Conservation (phyloP, 768 basidiomycete genomes). For the Pleurotus tuber-regium region DNA sequence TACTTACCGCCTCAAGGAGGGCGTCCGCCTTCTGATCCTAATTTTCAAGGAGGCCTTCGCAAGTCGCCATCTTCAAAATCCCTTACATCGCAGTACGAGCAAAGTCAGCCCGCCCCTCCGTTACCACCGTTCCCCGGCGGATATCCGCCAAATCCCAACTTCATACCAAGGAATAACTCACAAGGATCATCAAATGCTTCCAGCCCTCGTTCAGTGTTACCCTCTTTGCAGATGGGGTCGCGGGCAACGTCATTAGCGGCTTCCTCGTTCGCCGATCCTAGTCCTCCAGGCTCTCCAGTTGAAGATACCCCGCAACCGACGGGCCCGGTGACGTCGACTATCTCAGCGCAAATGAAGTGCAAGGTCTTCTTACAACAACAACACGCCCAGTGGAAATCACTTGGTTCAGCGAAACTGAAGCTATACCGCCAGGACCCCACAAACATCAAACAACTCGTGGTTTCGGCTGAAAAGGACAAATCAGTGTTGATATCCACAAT, state of each 20-base stretch:
- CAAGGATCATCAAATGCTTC: conserved; percentile 37
- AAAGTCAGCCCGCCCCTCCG: conserved; percentile 42
- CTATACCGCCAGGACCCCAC: conserved; percentile 84
- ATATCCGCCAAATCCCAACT: conserved; percentile 26
- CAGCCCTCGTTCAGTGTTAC: conserved; percentile 53
- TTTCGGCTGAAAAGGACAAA: conserved; percentile 80
- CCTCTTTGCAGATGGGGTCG: conserved; percentile 57
- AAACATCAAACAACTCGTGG: conserved; percentile 94
- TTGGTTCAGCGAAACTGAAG: conserved; percentile 85
- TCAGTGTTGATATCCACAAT: conserved; percentile 91
- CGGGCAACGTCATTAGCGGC: conserved; percentile 50
- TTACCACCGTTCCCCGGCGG: conserved; percentile 40
- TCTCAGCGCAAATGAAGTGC: conserved; percentile 94
- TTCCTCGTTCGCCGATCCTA: conserved; percentile 61
- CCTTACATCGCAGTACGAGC: conserved; percentile 50
- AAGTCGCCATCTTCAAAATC: conserved; percentile 63
- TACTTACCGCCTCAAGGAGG: conserved; percentile 20
- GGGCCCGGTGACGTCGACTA: conserved; percentile 72
- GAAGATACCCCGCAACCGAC: conserved; percentile 47
- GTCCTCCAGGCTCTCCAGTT: conserved; percentile 83
- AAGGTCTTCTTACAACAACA: conserved; percentile 96
- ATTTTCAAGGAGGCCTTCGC: conserved; percentile 30
- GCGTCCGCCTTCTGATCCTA: conserved; percentile 49
- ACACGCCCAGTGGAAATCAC: conserved; percentile 96
- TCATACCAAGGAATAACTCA: conserved; percentile 37